Conservation (phyloP, 345 rosid genomes). For the Erysimum cheiranthoides region DNA sequence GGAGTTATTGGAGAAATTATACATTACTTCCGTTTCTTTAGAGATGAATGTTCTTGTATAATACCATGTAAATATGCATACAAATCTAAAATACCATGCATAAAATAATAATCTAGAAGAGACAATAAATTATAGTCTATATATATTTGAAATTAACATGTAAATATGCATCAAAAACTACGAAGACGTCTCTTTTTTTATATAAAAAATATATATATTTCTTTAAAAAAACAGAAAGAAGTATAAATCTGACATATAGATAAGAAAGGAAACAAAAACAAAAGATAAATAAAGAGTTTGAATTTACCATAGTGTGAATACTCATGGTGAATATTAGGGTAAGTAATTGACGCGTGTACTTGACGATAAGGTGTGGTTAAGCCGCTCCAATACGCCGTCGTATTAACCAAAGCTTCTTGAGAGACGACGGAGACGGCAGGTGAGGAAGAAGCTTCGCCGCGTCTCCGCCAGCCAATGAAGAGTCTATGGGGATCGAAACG, state of each 20-base stretch:
- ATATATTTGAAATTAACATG: background rate
- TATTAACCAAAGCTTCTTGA: conserved; percentile 27
- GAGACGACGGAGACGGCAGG: conserved; percentile 32
- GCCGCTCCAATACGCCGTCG: conserved; percentile 39
- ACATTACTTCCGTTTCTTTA: background rate
- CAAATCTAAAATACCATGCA: background rate
- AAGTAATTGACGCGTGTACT: conserved; percentile 46
- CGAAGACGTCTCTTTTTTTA: background rate
- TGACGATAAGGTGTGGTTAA: conserved; percentile 46
- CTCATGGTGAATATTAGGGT: conserved; percentile 55
- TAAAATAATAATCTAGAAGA: background rate
- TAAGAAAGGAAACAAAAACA: conserved; percentile 15
- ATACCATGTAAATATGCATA: background rate
- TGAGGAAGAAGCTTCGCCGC: conserved; percentile 38
- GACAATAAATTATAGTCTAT: background rate
- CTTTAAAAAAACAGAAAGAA: background rate
- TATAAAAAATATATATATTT: background rate
- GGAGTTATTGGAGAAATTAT: background rate
- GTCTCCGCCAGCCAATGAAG: conserved; percentile 78
- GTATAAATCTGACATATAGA: conserved; percentile 34
- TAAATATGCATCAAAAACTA: background rate
- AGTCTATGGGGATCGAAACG: conserved; percentile 54
- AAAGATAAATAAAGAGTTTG: conserved; percentile 29
- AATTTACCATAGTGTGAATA: conserved; percentile 69
- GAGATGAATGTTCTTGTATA: background rate